Evolutionary conservation across 345 rosid species (phyloP).

Genomic region (Eucalyptus guilfoylei): DNA sequence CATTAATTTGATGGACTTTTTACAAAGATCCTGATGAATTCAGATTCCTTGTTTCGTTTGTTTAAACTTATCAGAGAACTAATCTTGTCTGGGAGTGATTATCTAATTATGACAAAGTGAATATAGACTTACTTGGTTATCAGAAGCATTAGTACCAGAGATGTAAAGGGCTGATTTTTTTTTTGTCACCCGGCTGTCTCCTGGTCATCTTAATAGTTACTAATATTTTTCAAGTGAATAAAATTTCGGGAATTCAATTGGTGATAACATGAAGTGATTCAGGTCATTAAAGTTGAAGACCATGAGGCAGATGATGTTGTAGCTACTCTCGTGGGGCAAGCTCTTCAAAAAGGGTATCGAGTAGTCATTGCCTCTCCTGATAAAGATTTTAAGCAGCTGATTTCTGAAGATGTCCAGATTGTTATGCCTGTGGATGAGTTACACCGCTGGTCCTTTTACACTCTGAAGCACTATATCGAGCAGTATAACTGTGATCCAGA

Average conservation of each 20-base stretch:
- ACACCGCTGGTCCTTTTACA: constrained; percentile 84
- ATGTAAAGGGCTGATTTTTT: not conserved
- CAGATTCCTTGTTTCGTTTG: not conserved
- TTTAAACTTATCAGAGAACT: not conserved
- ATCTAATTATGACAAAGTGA: not conserved
- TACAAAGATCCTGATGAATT: not conserved
- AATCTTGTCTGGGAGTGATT: not conserved
- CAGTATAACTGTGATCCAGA: constrained; percentile 76
- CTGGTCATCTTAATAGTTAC: not conserved
- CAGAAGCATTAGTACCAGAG: not conserved
- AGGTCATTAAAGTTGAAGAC: constrained; percentile 70
- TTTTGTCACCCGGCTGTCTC: not conserved
- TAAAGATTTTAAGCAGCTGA: constrained; percentile 93
- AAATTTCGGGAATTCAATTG: not conserved
- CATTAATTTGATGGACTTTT: not conserved
- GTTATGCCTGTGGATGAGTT: constrained; percentile 74
- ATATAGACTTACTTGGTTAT: not conserved
- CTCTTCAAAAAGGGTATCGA: constrained; percentile 39
- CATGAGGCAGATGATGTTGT: constrained; percentile 93
- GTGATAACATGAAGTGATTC: constrained; percentile 4
- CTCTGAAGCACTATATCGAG: constrained; percentile 62
- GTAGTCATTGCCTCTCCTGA: constrained; percentile 92
- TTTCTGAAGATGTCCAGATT: constrained; percentile 83
- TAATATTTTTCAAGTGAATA: not conserved
- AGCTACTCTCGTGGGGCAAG: constrained; percentile 72